Evolutionary conservation across 1,139 yeast genomes (phyloP).

Genomic region (Yamadazyma friedrichii): DNA sequence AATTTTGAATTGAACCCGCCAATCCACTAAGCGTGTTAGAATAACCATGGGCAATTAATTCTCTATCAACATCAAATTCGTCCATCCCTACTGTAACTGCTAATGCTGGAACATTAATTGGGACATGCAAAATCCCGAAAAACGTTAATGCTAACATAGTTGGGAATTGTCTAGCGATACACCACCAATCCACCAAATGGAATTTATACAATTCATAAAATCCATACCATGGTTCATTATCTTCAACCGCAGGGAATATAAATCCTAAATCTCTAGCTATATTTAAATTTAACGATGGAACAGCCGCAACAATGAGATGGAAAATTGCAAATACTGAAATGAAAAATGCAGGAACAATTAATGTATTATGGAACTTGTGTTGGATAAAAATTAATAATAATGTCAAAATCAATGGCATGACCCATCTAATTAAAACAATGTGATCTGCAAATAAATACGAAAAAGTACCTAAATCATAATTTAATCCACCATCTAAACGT

Average conservation of each 20-base stretch:
- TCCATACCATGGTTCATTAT: slow-evolving; percentile 82
- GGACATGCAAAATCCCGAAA: slow-evolving; percentile 93
- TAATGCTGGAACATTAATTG: slow-evolving; percentile 94
- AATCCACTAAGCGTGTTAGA: slow-evolving; percentile 87
- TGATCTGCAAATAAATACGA: slow-evolving; percentile 37
- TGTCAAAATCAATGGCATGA: slow-evolving; percentile 66
- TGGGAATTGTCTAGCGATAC: slow-evolving; percentile 70
- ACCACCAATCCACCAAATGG: slow-evolving; percentile 67
- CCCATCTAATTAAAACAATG: slow-evolving; percentile 64
- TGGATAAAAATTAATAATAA: slow-evolving; percentile 60
- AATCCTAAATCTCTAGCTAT: slow-evolving; percentile 74
- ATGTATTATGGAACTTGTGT: slow-evolving; percentile 63
- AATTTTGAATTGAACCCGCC: slow-evolving; percentile 87
- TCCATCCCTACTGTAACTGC: slow-evolving; percentile 89
- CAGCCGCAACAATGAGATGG: slow-evolving; percentile 61
- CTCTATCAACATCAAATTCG: slow-evolving; percentile 86
- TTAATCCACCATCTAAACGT: slow-evolving; percentile 69
- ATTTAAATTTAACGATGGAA: slow-evolving; percentile 65
- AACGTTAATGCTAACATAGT: slow-evolving; percentile 95
- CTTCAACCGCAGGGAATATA: slow-evolving; percentile 71
- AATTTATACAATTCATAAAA: slow-evolving; percentile 77
- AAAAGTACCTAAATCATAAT: slow-evolving; percentile 60
- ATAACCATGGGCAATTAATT: slow-evolving; percentile 90
- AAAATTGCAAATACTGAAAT: slow-evolving; percentile 66
- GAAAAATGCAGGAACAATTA: slow-evolving; percentile 80